Percentiles rank a stretch among this genome's conserved stretches.
Evolutionary conservation across 148 eudicot genomes (phyloP).

Genomic region (Chenopodium formosanum): DNA sequence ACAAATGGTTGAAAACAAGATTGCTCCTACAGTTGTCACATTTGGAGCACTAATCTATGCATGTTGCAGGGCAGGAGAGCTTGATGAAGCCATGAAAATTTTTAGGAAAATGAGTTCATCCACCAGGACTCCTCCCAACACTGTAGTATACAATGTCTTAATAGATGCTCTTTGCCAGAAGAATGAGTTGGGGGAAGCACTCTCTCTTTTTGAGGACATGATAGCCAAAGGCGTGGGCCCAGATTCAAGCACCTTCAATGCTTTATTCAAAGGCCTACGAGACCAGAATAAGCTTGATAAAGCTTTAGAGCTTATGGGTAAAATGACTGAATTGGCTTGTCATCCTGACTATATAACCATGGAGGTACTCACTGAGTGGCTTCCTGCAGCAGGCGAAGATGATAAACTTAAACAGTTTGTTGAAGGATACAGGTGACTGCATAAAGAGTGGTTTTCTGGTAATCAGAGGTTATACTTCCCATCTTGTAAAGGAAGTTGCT

Average conservation of each 20-base stretch:
- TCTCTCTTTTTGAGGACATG: constrained; percentile 70
- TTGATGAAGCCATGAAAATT: constrained; percentile 57
- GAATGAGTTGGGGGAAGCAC: constrained; percentile 46
- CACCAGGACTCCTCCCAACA: constrained; percentile 51
- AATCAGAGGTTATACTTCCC: too few relatives aligned
- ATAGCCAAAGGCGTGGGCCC: constrained; percentile 55
- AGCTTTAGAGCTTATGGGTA: constrained; percentile 71
- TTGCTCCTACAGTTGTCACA: constrained; percentile 62
- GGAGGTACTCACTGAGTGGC: constrained; percentile 78
- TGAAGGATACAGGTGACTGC: constrained; percentile 34
- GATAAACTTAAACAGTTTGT: constrained; percentile 59
- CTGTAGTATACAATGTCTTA: constrained; percentile 45
- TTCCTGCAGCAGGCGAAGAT: constrained; percentile 57
- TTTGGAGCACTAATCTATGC: constrained; percentile 63
- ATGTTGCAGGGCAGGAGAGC: constrained; percentile 47
- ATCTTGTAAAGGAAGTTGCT: not conserved
- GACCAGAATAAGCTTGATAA: constrained; percentile 51
- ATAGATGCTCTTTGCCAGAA: constrained; percentile 59
- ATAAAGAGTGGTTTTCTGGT: not conserved
- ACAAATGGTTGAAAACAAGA: constrained; percentile 48
- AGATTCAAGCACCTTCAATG: constrained; percentile 63
- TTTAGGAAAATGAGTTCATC: constrained; percentile 46
- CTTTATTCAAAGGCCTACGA: constrained; percentile 60
- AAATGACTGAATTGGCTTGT: constrained; percentile 64
- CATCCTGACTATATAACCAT: constrained; percentile 72